Conservation (phyloP, 371 early-diverging fungal species). For the Actinomucor elegans region DNA sequence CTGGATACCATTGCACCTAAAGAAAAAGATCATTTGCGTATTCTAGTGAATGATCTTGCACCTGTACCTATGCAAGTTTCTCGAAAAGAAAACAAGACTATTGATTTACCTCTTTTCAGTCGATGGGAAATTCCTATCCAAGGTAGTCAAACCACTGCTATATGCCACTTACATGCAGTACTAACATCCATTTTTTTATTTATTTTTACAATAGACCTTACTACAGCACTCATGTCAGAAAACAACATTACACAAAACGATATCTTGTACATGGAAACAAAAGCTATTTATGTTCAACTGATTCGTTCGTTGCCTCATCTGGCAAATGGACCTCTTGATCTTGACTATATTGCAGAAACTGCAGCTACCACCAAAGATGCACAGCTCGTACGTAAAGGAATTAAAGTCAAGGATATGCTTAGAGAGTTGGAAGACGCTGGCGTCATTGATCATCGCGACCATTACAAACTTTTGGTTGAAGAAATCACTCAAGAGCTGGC, state of each 20-base stretch:
- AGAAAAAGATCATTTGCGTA: conserved; percentile 78
- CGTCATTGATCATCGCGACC: conserved; percentile 70
- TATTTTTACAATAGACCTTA: conserved; percentile 33
- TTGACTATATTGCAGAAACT: conserved; percentile 75
- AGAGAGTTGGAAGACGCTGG: conserved; percentile 73
- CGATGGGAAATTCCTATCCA: conserved; percentile 93
- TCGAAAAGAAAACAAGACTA: conserved; percentile 82
- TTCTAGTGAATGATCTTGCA: conserved; percentile 79
- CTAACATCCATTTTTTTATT: background rate
- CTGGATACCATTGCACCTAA: conserved; percentile 77
- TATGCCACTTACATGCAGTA: background rate
- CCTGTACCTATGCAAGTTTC: conserved; percentile 77
- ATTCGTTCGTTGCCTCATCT: conserved; percentile 75
- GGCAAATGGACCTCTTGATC: conserved; percentile 49
- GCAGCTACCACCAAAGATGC: conserved; percentile 85
- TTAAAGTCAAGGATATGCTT: conserved; percentile 90
- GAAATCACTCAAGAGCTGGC: conserved; percentile 82
- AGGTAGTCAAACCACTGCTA: conserved; percentile 32
- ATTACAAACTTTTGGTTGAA: conserved; percentile 75
- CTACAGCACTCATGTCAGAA: conserved; percentile 63
- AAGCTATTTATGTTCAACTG: conserved; percentile 87
- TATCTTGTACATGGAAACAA: conserved; percentile 89
- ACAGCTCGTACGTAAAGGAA: conserved; percentile 82
- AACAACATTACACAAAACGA: conserved; percentile 85
- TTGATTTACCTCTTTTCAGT: conserved; percentile 84